Conservation (phyloP, 768 basidiomycete genomes). For the Boletus rufocinnamomeus region DNA sequence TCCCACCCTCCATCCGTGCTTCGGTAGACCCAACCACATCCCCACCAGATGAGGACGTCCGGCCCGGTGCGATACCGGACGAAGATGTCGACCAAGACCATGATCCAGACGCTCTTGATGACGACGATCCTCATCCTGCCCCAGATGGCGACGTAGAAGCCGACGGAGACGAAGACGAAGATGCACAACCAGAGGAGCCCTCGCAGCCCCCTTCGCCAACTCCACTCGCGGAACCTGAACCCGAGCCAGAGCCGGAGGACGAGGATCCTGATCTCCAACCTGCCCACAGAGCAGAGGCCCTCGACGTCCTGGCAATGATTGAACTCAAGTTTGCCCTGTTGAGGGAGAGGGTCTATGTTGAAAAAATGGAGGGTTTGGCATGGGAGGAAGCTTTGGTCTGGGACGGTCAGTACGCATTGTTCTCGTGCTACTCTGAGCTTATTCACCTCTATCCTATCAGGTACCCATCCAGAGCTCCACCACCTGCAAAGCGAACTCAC, state of each 20-base stretch:
- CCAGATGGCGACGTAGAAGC: slow-evolving; percentile 21
- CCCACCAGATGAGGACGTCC: slow-evolving; percentile 19
- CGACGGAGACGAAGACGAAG: slow-evolving; percentile 39
- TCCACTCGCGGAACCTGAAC: slow-evolving; percentile 28
- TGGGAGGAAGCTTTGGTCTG: slow-evolving; percentile 84
- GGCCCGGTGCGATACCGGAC: slow-evolving; percentile 24
- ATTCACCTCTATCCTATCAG: slow-evolving; percentile 39
- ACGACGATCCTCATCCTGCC: slow-evolving; percentile 24
- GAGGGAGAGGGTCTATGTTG: slow-evolving; percentile 85
- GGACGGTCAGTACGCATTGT: slow-evolving; percentile 54
- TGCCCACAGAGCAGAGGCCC: slow-evolving; percentile 81
- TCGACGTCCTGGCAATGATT: slow-evolving; percentile 85
- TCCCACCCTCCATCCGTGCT: slow-evolving; percentile 22
- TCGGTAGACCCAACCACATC: slow-evolving; percentile 25
- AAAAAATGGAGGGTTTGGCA: slow-evolving; percentile 89
- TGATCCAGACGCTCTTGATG: slow-evolving; percentile 23
- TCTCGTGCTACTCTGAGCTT: background rate
- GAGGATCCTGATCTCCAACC: slow-evolving; percentile 76
- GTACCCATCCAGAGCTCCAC: slow-evolving; percentile 82
- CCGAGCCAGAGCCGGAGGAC: slow-evolving; percentile 32
- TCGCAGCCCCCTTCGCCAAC: slow-evolving; percentile 30
- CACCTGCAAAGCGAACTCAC: slow-evolving; percentile 80
- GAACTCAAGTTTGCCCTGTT: slow-evolving; percentile 91
- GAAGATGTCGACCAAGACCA: slow-evolving; percentile 31
- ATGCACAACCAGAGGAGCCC: slow-evolving; percentile 29